Evolutionary conservation across 306 rosid genomes (phyloP).

Genomic region (Begonia loranthoides): DNA sequence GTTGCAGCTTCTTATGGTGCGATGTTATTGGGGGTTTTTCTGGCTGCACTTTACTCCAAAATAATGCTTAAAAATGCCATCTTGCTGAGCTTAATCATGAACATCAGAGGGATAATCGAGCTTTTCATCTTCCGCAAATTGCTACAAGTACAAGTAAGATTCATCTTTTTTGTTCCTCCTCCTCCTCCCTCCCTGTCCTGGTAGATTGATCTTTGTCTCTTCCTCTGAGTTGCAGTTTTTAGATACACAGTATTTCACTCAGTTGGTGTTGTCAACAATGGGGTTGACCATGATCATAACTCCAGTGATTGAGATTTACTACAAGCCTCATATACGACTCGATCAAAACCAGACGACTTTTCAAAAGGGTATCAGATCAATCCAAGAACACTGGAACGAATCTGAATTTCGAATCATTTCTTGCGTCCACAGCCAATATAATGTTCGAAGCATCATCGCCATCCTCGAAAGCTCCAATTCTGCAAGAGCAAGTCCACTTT

Average conservation of each 20-base stretch:
- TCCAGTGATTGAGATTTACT: constrained; percentile 37
- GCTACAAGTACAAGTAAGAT: constrained; percentile 26
- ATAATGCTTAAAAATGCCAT: constrained; percentile 53
- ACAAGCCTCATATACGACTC: constrained; percentile 48
- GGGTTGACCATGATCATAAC: constrained; percentile 18
- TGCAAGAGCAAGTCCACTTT: constrained; percentile 15
- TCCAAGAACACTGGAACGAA: constrained; percentile 40
- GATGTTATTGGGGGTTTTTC: constrained; percentile 22
- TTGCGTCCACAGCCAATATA: constrained; percentile 24
- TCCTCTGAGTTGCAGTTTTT: constrained; percentile 24
- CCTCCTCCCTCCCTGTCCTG: constrained; percentile 6
- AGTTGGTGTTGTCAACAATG: constrained; percentile 32
- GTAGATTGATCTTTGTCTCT: constrained; percentile 23
- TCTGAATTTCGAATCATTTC: constrained; percentile 27
- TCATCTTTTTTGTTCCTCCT: constrained; percentile 29
- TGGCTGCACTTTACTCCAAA: constrained; percentile 45
- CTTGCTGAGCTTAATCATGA: constrained; percentile 46
- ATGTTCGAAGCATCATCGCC: constrained; percentile 19
- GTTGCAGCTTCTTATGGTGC: constrained; percentile 1
- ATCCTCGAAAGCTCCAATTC: constrained; percentile 40
- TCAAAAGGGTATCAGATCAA: constrained; percentile 16
- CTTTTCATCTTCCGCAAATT: constrained; percentile 31
- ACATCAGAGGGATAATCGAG: constrained; percentile 52
- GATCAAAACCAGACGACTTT: neutral
- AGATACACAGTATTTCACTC: constrained; percentile 25